Evolutionary conservation across 2,329 filamentous ascomycete genomes (phyloP).

Genomic region (Fusarium papillatum): DNA sequence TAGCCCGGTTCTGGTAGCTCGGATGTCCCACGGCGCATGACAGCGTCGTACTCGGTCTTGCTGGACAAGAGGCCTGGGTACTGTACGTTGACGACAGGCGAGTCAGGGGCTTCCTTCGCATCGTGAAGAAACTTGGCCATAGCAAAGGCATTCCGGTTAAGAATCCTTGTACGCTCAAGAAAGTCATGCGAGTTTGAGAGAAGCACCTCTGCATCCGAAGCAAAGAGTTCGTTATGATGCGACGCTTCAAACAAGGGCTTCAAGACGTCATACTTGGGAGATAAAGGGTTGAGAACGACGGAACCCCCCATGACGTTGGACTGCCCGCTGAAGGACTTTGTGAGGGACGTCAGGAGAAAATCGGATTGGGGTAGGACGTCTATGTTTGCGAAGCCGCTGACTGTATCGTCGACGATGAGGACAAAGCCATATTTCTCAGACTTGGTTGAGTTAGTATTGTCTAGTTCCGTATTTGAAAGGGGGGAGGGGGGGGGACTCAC

Average conservation of each 20-base stretch:
- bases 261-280: constrained; percentile 55
- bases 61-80: constrained; percentile 58
- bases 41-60: constrained; percentile 49
- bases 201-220: constrained; percentile 60
- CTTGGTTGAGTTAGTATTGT: constrained; percentile 30
- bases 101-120: constrained; percentile 43
- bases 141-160: constrained; percentile 60
- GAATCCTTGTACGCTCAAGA: constrained; percentile 51
- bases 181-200: constrained; percentile 60
- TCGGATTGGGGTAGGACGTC: constrained; percentile 64
- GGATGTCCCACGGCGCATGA: constrained; percentile 52
- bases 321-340: constrained; percentile 71
- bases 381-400: constrained; percentile 62
- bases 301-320: constrained; percentile 69
- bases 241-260: constrained; percentile 42
- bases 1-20: constrained; percentile 65
- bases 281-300: constrained; percentile 62
- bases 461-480: not conserved
- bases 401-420: constrained; percentile 62
- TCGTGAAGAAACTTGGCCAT: constrained; percentile 56
- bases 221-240: constrained; percentile 61
- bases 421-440: constrained; percentile 60
- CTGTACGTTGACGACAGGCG: constrained; percentile 55
- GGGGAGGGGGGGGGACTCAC: constrained; percentile 47
- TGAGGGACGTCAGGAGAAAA: constrained; percentile 64